A percentile compares a stretch with the other conserved stretches of the same genome.
phyloP scores from a whole-genome alignment of 352 stramenopile genomes.

The Globisporangium megalacanthum region DNA sequence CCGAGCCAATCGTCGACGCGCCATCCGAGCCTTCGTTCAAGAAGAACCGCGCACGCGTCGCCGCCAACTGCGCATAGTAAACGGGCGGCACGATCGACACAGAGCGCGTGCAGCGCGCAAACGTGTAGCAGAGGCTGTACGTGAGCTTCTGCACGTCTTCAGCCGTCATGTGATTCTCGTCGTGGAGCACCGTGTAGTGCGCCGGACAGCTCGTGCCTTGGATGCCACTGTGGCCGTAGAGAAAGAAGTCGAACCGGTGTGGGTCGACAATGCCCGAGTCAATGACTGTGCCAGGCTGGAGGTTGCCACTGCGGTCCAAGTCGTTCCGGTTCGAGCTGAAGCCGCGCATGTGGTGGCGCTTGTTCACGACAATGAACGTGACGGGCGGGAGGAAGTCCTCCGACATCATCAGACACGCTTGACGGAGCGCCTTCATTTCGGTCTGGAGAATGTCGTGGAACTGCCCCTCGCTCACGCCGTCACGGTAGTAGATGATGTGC shows the following conservation, averaged over 20 bases:
- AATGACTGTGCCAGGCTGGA: slow-evolving; percentile 42
- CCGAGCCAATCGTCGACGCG: slow-evolving; percentile 14
- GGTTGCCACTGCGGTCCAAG: slow-evolving; percentile 40
- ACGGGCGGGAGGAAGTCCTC: slow-evolving; percentile 41
- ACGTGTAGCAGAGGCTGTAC: slow-evolving; percentile 81
- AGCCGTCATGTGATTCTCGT: slow-evolving; percentile 42
- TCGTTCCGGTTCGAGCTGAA: slow-evolving; percentile 23
- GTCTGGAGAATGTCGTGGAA: slow-evolving; percentile 66
- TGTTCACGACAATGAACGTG: slow-evolving; percentile 70
- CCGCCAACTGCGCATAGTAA: slow-evolving; percentile 66
- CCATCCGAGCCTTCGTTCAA: slow-evolving; percentile 26
- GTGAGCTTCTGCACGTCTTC: slow-evolving; percentile 47
- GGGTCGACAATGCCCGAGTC: slow-evolving; percentile 58
- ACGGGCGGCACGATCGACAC: slow-evolving; percentile 81
- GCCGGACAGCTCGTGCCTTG: slow-evolving; percentile 58
- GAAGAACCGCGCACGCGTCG: slow-evolving; percentile 55
- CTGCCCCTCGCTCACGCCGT: slow-evolving; percentile 83
- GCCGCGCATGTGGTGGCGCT: slow-evolving; percentile 61
- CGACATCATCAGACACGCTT: slow-evolving; percentile 43
- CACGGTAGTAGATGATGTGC: slow-evolving; percentile 82
- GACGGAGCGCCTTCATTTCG: slow-evolving; percentile 44
- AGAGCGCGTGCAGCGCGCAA: slow-evolving; percentile 75
- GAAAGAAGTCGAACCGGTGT: slow-evolving; percentile 64
- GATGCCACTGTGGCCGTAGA: slow-evolving; percentile 62
- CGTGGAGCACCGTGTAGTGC: slow-evolving; percentile 61